Percentiles rank a stretch among this genome's conserved stretches.
phyloP scores from a whole-genome alignment of 2,329 filamentous ascomycete genomes.

The Xylaria sp. region DNA sequence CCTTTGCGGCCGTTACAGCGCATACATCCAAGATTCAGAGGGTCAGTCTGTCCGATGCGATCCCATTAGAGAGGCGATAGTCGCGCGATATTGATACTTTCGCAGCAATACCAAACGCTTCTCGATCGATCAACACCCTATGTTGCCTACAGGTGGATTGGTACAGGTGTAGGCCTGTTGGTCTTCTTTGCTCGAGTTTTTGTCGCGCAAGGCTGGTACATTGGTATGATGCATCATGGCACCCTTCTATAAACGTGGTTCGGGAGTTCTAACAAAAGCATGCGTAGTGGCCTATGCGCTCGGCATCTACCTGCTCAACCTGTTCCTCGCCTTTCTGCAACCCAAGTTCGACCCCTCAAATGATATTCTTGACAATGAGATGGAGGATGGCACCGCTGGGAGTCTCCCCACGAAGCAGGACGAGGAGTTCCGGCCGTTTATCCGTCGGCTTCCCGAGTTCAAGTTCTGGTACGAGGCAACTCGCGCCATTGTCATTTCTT shows the following conservation, averaged over 20 bases:
- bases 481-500: constrained; percentile 82
- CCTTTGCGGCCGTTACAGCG: constrained; percentile 88
- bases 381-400: constrained; percentile 89
- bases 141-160: constrained; percentile 88
- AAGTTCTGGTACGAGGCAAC: constrained; percentile 99
- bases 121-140: constrained; percentile 94
- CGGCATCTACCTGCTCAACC: constrained; percentile 97
- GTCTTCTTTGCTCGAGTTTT: constrained; percentile 92
- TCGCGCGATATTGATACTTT: constrained; percentile 28
- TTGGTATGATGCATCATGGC: constrained; percentile 69
- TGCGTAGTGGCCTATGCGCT: constrained; percentile 89
- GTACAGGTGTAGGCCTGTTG: constrained; percentile 79
- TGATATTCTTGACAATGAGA: constrained; percentile 89
- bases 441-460: constrained; percentile 95
- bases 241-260: neutral
- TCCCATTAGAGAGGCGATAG: constrained; percentile 9
- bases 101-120: constrained; percentile 90
- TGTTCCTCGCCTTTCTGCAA: constrained; percentile 97
- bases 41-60: constrained; percentile 60
- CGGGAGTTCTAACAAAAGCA: constrained; percentile 32
- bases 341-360: constrained; percentile 99
- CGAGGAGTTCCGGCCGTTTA: constrained; percentile 98
- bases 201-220: constrained; percentile 97
- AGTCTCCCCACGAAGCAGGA: constrained; percentile 93
- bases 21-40: constrained; percentile 81